Evolutionary conservation across 1,284 basidiomycete species (phyloP).

Genomic region (Cryptococcus deneoformans): DNA sequence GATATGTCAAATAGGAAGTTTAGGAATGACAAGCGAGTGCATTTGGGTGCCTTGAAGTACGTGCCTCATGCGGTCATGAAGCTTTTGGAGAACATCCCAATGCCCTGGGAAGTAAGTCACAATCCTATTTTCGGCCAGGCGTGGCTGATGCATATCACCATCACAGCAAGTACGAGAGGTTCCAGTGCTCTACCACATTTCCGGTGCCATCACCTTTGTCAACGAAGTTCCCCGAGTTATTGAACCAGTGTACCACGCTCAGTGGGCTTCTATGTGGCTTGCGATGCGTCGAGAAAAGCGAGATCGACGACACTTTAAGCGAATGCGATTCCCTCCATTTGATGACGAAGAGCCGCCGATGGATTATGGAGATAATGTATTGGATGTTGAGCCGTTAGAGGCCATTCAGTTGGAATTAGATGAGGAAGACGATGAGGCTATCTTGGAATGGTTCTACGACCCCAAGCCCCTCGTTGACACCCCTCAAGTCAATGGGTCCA

Average conservation of each 20-base stretch:
- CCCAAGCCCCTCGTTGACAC: constrained; percentile 91
- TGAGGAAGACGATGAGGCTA: constrained; percentile 87
- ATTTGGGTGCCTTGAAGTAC: constrained; percentile 96
- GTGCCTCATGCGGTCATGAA: constrained; percentile 99
- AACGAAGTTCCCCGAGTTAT: constrained; percentile 97
- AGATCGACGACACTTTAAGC: constrained; percentile 98
- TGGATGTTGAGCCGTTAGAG: constrained; percentile 97
- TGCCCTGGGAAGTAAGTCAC: constrained; percentile 78
- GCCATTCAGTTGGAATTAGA: constrained; percentile 98
- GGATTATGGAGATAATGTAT: constrained; percentile 97
- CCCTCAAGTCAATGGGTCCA: constrained; percentile 82
- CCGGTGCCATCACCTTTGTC: constrained; percentile 99
- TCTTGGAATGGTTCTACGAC: constrained; percentile 99
- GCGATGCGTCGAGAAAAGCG: constrained; percentile 99
- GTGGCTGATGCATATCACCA: not conserved
- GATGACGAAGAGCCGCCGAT: constrained; percentile 99
- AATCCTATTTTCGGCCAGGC: not conserved
- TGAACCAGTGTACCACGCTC: constrained; percentile 97
- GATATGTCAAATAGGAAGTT: constrained; percentile 97
- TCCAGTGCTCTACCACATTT: constrained; percentile 94
- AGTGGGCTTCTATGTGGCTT: constrained; percentile 99
- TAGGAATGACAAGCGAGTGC: constrained; percentile 97
- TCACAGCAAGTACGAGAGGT: constrained; percentile 87
- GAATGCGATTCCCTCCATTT: constrained; percentile 99
- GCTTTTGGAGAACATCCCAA: constrained; percentile 97